These are phyloP conservation scores for Phytophthora tubulina DNA, from an alignment of 352 stramenopile genomes.

Conservation along the genomic window DNA sequence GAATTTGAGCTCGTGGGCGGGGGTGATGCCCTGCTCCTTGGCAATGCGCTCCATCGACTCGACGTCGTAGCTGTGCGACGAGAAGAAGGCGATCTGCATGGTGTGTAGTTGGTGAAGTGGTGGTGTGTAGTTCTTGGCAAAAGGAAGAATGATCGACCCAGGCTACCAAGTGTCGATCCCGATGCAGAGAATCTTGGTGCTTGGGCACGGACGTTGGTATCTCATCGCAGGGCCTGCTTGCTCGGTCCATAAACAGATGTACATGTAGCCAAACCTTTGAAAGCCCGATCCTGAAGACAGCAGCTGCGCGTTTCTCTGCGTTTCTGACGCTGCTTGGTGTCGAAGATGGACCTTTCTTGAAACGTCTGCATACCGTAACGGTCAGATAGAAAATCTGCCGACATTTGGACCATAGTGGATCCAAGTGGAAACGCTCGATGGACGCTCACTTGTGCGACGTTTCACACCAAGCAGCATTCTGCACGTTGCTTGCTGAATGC, in stretches of 20 bases:
- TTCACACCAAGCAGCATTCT: not conserved
- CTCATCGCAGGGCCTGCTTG: conserved; percentile 3
- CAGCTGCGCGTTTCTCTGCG: conserved; percentile 25
- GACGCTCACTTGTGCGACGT: conserved; percentile 16
- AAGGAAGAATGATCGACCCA: conserved; percentile 29
- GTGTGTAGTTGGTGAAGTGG: not conserved
- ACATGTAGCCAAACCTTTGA: conserved; percentile 18
- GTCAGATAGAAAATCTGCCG: not conserved
- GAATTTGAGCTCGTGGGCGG: conserved; percentile 63
- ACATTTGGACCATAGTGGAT: not conserved
- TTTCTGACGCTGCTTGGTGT: conserved; percentile 21
- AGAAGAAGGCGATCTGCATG: conserved; percentile 84
- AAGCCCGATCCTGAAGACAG: conserved; percentile 16
- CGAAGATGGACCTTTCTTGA: conserved; percentile 24
- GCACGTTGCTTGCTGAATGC: conserved; percentile 13
- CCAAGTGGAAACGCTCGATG: not conserved
- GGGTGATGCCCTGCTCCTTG: conserved; percentile 49
- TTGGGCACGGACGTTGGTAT: conserved; percentile 3
- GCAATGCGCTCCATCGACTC: conserved; percentile 61
- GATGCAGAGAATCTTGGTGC: conserved; percentile 33
- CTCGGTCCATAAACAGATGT: conserved; percentile 18
- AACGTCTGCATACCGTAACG: conserved; percentile 13
- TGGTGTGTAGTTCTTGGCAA: conserved; percentile 32
- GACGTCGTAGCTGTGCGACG: conserved; percentile 74
- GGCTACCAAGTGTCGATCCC: conserved; percentile 12